A percentile compares a stretch with the other conserved stretches of the same genome.
Evolutionary conservation across 495 filamentous ascomycete species (phyloP).

Genomic region (Xylaria nigripes): DNA sequence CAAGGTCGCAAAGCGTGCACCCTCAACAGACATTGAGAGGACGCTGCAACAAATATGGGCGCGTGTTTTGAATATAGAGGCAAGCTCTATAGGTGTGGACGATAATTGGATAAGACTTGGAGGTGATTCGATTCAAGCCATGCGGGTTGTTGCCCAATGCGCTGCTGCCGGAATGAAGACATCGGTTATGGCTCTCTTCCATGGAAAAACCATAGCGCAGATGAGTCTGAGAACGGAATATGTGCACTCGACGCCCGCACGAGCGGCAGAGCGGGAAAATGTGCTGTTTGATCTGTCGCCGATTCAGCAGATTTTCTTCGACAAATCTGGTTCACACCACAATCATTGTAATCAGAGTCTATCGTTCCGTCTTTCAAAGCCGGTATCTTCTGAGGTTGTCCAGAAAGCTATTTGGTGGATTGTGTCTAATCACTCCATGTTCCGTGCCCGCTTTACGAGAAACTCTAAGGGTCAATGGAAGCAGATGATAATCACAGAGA

Average conservation of each 20-base stretch:
- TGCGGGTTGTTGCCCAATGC: constrained; percentile 46
- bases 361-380: constrained; percentile 39
- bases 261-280: neutral
- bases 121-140: constrained; percentile 53
- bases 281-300: constrained; percentile 40
- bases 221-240: neutral
- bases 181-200: constrained; percentile 34
- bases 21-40: neutral
- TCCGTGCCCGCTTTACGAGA: neutral
- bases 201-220: constrained; percentile 31
- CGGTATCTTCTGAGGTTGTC: constrained; percentile 29
- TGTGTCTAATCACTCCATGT: constrained; percentile 37
- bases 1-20: neutral
- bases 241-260: neutral
- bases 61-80: constrained; percentile 2
- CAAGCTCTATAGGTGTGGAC: neutral
- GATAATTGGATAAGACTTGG: constrained; percentile 32
- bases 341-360: constrained; percentile 59
- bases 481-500: constrained; percentile 19
- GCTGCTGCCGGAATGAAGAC: constrained; percentile 21
- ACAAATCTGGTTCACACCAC: constrained; percentile 30
- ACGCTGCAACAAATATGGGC: constrained; percentile 3
- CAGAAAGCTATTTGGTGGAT: constrained; percentile 40
- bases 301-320: constrained; percentile 54
- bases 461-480: neutral